phyloP scores from a whole-genome alignment of 2,329 filamentous ascomycete species.

The Orbilia brochopaga region DNA sequence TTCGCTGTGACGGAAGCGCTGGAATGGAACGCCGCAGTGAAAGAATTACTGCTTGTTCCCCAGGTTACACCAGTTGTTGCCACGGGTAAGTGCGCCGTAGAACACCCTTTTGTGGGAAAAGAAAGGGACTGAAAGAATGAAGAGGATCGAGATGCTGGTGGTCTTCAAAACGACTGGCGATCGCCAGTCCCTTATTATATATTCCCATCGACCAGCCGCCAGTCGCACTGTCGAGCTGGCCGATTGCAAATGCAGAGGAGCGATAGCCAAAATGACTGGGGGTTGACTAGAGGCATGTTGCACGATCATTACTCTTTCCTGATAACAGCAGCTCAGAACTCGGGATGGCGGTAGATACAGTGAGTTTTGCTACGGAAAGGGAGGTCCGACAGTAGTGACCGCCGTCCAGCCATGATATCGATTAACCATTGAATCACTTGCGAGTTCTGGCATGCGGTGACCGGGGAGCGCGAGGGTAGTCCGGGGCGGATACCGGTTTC shows the following conservation, averaged over 20 bases:
- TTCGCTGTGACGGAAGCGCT: conserved; percentile 9
- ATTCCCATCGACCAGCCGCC: conserved; percentile 3
- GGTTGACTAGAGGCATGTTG: conserved; percentile 23
- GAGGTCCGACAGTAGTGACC: conserved; percentile 22
- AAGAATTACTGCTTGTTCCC: conserved; percentile 21
- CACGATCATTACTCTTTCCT: conserved; percentile 43
- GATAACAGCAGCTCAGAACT: conserved; percentile 44
- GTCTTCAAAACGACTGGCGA: conserved; percentile 27
- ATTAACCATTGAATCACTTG: conserved; percentile 7
- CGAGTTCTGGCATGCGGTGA: conserved; percentile 9
- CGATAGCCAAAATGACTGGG: conserved; percentile 6
- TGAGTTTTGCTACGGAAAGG: conserved; percentile 18
- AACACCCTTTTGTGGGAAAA: conserved; percentile 8
- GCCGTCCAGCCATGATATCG: conserved; percentile 1
- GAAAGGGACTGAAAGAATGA: conserved; percentile 23
- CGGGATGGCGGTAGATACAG: conserved; percentile 13
- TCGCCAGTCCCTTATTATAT: conserved; percentile 42
- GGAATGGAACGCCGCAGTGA: conserved; percentile 20
- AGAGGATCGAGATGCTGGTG: conserved; percentile 34
- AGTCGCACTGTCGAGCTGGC: background rate
- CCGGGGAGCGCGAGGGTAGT: conserved; percentile 26
- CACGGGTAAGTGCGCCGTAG: conserved; percentile 20
- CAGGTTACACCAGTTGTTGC: conserved; percentile 38
- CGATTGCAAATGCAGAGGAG: conserved; percentile 18
- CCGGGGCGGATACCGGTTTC: conserved; percentile 13